A percentile compares a stretch with the other conserved stretches of the same genome.
phyloP scores from a whole-genome alignment of 1,284 basidiomycete genomes.

The Rugosomyces carneus region DNA sequence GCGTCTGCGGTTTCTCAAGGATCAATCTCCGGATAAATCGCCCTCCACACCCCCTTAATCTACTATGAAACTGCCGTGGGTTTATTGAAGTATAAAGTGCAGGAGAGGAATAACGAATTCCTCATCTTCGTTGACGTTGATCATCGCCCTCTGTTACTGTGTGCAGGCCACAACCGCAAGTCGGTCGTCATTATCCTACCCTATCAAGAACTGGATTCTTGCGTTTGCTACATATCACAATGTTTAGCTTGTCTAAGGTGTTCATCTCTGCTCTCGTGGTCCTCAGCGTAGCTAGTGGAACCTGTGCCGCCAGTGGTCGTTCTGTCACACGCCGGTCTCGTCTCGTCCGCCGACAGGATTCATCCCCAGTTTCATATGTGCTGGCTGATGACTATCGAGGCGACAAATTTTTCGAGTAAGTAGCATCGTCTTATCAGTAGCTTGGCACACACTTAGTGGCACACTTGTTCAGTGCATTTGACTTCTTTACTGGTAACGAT shows the following conservation, averaged over 20 bases:
- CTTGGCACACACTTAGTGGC: not conserved
- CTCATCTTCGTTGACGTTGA: conserved; percentile 14
- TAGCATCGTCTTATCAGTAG: not conserved
- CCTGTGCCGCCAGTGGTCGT: not conserved
- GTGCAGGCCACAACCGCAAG: conserved; percentile 15
- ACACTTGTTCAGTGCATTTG: not conserved
- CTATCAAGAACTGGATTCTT: conserved; percentile 17
- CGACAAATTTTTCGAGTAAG: conserved; percentile 6
- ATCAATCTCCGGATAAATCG: too few relatives aligned
- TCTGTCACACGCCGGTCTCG: not conserved
- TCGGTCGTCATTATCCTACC: conserved; percentile 9
- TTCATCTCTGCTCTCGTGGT: conserved; percentile 3
- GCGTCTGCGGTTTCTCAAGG: too few relatives aligned
- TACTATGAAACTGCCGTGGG: too few relatives aligned
- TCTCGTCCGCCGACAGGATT: not conserved
- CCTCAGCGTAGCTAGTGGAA: not conserved
- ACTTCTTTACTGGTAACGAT: conserved; percentile 54
- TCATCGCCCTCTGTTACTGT: conserved; percentile 1
- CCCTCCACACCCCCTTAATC: too few relatives aligned
- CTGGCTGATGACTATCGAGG: conserved; percentile 1
- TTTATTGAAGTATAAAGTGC: conserved; percentile 3
- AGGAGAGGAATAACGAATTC: not conserved
- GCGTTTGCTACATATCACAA: conserved; percentile 1
- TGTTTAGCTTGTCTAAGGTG: conserved; percentile 7
- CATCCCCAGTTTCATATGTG: not conserved